Conservation (phyloP, 805 yeast genomes). For the Candida boleticola region DNA sequence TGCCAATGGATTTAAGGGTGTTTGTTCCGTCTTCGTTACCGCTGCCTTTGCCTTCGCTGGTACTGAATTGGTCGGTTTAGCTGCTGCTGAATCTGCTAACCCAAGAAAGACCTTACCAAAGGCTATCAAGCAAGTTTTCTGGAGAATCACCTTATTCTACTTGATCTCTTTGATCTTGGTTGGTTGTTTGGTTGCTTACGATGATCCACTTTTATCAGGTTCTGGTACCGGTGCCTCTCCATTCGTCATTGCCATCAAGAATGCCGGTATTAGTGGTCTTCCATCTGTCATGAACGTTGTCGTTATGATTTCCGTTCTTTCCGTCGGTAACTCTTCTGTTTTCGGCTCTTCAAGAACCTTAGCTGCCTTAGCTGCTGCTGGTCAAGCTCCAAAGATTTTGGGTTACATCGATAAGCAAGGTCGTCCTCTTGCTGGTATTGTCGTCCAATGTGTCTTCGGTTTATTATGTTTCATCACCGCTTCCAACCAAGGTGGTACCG, state of each 20-base stretch:
- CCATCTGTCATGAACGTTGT: constrained; percentile 43
- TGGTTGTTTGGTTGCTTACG: constrained; percentile 55
- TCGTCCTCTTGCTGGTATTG: constrained; percentile 47
- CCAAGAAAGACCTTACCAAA: constrained; percentile 37
- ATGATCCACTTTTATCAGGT: constrained; percentile 25
- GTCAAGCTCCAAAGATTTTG: constrained; percentile 42
- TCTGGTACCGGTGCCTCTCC: constrained; percentile 22
- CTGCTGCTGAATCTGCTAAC: constrained; percentile 40
- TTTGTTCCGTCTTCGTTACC: constrained; percentile 37
- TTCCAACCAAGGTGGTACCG: constrained; percentile 25
- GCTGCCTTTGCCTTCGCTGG: constrained; percentile 44
- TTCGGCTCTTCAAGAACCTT: constrained; percentile 43
- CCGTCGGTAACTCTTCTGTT: constrained; percentile 43
- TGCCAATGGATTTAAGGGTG: constrained; percentile 45
- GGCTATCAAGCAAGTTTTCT: constrained; percentile 42
- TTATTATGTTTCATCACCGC: constrained; percentile 39
- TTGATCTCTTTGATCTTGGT: constrained; percentile 45
- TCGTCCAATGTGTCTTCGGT: constrained; percentile 38
- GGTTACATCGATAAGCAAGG: constrained; percentile 50
- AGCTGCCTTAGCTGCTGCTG: constrained; percentile 45
- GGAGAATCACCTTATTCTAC: constrained; percentile 42
- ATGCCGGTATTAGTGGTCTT: constrained; percentile 36
- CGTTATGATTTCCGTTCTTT: constrained; percentile 38
- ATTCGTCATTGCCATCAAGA: constrained; percentile 29
- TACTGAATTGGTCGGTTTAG: constrained; percentile 39